Evolutionary conservation across 2,329 filamentous ascomycete genomes (phyloP).

Genomic region (Hymenoscyphus scutula): DNA sequence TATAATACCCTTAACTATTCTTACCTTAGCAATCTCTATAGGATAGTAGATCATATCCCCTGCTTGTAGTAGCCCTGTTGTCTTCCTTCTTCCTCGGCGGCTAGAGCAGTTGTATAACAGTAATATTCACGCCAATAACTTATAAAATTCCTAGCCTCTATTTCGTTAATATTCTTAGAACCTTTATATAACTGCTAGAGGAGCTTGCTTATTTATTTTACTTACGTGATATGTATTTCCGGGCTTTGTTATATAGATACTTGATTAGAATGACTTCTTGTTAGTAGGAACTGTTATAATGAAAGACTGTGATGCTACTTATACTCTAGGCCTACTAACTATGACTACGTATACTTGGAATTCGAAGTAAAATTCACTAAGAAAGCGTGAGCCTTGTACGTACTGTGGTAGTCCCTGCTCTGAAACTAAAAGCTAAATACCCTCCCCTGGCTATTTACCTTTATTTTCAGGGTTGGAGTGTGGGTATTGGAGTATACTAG

Average conservation of each 20-base stretch:
- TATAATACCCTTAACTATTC: not conserved
- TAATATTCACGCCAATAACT: not conserved
- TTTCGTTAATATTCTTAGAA: not conserved
- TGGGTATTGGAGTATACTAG: not conserved
- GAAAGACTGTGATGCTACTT: not conserved
- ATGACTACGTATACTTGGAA: not conserved
- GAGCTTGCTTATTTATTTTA: not conserved
- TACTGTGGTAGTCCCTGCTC: not conserved
- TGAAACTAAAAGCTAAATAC: not conserved
- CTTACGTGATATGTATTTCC: not conserved
- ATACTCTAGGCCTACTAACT: not conserved
- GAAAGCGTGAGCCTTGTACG: not conserved
- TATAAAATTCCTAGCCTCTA: not conserved
- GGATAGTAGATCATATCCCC: not conserved
- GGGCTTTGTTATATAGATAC: not conserved
- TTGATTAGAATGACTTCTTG: not conserved
- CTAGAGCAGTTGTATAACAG: not conserved
- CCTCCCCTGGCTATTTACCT: not conserved
- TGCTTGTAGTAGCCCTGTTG: not conserved
- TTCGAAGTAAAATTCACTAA: not conserved
- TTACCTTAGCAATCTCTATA: not conserved
- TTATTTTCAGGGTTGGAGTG: not conserved
- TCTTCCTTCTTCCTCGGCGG: not conserved
- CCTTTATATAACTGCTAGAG: not conserved
- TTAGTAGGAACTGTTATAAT: not conserved